These are phyloP conservation scores for Monilinia fructigena DNA, from an alignment of 2,329 filamentous ascomycete genomes.

Conservation along the genomic window DNA sequence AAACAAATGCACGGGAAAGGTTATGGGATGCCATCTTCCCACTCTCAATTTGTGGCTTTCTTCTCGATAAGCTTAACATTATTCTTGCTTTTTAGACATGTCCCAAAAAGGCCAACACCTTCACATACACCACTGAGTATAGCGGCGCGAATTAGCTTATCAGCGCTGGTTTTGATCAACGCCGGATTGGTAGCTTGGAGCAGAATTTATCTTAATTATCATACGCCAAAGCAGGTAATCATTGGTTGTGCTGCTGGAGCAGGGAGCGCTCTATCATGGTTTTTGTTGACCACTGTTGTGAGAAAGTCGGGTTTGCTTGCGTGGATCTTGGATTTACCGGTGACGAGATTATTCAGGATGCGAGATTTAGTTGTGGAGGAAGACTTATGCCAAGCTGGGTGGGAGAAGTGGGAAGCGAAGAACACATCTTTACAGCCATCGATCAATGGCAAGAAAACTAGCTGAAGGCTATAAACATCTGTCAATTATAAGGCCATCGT, in stretches of 20 bases:
- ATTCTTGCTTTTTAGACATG: slow-evolving; percentile 81
- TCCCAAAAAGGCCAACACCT: slow-evolving; percentile 48
- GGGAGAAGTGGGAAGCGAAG: slow-evolving; percentile 78
- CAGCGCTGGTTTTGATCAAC: slow-evolving; percentile 56
- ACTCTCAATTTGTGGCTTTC: slow-evolving; percentile 92
- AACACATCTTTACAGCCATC: slow-evolving; percentile 41
- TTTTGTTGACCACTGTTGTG: slow-evolving; percentile 64
- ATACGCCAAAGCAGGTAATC: slow-evolving; percentile 84
- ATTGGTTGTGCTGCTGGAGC: slow-evolving; percentile 72
- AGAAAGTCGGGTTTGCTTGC: slow-evolving; percentile 67
- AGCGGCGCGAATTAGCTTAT: slow-evolving; percentile 55
- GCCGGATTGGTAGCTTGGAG: slow-evolving; percentile 75
- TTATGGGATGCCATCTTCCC: slow-evolving; percentile 95
- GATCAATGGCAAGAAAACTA: slow-evolving; percentile 34
- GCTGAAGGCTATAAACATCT: slow-evolving; percentile 26
- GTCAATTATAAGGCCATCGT: not conserved
- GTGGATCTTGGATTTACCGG: slow-evolving; percentile 66
- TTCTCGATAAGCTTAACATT: slow-evolving; percentile 82
- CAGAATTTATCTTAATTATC: slow-evolving; percentile 87
- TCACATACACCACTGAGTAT: slow-evolving; percentile 57
- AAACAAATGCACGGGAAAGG: slow-evolving; percentile 81
- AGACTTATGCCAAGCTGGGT: slow-evolving; percentile 86
- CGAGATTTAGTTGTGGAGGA: slow-evolving; percentile 85
- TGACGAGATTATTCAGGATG: slow-evolving; percentile 66
- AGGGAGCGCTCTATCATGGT: slow-evolving; percentile 75